Percentiles rank a stretch among this genome's conserved stretches.
These are phyloP conservation scores for Fusarium camptoceras DNA, from an alignment of 2,329 filamentous ascomycete genomes.

Conservation along the genomic window DNA sequence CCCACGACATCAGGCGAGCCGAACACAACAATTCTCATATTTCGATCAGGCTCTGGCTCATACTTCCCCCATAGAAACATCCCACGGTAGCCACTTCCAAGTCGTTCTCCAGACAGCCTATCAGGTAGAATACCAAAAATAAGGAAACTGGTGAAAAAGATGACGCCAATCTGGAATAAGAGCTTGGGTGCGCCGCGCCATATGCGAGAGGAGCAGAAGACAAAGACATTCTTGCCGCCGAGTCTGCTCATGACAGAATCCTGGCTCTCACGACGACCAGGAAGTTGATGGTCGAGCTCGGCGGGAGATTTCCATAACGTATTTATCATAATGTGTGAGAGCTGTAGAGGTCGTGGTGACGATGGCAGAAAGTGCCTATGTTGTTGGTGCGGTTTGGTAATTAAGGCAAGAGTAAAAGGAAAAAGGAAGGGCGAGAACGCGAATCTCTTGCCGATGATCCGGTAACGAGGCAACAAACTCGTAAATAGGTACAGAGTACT, in stretches of 20 bases:
- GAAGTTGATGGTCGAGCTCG: constrained; percentile 40
- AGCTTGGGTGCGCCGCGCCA: constrained; percentile 53
- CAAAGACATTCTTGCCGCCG: constrained; percentile 49
- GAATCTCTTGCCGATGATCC: constrained; percentile 14
- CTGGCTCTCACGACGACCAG: constrained; percentile 29
- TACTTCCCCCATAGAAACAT: constrained; percentile 37
- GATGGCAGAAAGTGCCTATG: not conserved
- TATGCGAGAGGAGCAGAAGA: constrained; percentile 57
- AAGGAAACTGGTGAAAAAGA: constrained; percentile 46
- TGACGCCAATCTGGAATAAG: constrained; percentile 44
- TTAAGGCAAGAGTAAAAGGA: constrained; percentile 2
- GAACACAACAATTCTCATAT: constrained; percentile 64
- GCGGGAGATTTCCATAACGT: constrained; percentile 41
- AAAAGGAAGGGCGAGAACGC: not conserved
- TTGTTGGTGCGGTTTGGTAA: not conserved
- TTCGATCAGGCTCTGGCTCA: constrained; percentile 43
- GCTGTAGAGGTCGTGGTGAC: not conserved
- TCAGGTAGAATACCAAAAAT: constrained; percentile 45
- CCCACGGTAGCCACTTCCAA: constrained; percentile 42
- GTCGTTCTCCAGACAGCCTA: constrained; percentile 38
- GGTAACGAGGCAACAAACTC: constrained; percentile 1
- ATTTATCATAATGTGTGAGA: constrained; percentile 37
- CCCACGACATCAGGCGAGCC: constrained; percentile 61
- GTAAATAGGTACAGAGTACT: not conserved
- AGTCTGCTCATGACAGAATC: constrained; percentile 38